Conservation (phyloP, 352 stramenopile species). For the Pythium apleroticum region DNA sequence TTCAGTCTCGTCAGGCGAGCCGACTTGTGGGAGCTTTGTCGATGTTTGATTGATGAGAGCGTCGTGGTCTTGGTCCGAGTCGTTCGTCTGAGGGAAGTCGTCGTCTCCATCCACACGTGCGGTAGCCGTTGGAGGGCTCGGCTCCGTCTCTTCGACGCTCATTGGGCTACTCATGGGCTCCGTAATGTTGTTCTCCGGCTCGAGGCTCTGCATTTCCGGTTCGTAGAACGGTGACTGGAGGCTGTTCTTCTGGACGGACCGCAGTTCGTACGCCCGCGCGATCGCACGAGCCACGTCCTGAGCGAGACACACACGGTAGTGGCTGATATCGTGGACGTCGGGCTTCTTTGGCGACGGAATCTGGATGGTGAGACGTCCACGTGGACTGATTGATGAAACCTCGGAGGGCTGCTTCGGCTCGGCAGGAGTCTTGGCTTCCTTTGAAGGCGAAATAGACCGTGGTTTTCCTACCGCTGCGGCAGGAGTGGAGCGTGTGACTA, state of each 20-base stretch:
- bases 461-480: neutral
- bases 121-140: neutral
- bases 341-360: conserved; percentile 12
- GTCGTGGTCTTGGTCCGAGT: conserved; percentile 26
- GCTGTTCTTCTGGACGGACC: conserved; percentile 14
- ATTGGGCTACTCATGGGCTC: neutral
- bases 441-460: neutral
- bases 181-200: conserved; percentile 41
- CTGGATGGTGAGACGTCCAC: conserved; percentile 19
- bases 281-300: conserved; percentile 50
- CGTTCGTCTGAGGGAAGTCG: conserved; percentile 26
- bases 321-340: conserved; percentile 16
- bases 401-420: neutral
- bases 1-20: neutral
- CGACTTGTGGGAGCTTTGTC: neutral
- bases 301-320: conserved; percentile 33
- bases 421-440: neutral
- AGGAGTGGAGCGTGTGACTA: conserved; percentile 34
- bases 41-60: neutral
- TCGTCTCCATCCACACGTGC: neutral
- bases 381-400: neutral
- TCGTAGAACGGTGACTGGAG: conserved; percentile 16
- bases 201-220: neutral
- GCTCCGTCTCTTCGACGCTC: neutral
- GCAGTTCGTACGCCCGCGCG: conserved; percentile 31